Evolutionary conservation across 768 basidiomycete genomes (phyloP).

Genomic region (Panus rudis): DNA sequence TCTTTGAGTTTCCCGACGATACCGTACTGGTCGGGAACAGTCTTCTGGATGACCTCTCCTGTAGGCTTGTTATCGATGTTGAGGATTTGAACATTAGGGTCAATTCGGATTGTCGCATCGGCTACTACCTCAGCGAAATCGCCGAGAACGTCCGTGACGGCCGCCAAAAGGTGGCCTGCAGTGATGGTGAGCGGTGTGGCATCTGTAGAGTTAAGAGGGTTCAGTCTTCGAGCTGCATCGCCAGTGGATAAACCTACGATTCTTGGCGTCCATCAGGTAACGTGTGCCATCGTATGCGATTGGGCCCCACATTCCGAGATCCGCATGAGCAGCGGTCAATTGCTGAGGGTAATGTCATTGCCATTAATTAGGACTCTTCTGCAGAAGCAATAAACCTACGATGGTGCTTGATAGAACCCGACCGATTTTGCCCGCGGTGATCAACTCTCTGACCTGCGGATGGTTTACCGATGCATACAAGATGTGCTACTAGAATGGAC

Average conservation of each 20-base stretch:
- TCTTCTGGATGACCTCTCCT: constrained; percentile 14
- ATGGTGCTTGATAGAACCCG: neutral
- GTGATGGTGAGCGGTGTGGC: constrained; percentile 20
- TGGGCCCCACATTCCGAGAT: constrained; percentile 9
- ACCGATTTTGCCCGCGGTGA: neutral
- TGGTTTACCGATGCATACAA: neutral
- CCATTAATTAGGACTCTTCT: neutral
- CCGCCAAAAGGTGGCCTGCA: constrained; percentile 24
- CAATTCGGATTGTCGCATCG: constrained; percentile 15
- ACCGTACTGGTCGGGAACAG: constrained; percentile 21
- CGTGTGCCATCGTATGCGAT: too few relatives aligned
- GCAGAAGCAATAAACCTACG: neutral
- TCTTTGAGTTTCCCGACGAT: constrained; percentile 23
- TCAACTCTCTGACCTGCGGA: constrained; percentile 12
- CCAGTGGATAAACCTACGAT: too few relatives aligned
- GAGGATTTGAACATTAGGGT: constrained; percentile 21
- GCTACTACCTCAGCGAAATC: constrained; percentile 25
- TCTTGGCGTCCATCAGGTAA: too few relatives aligned
- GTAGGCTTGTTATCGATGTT: constrained; percentile 21
- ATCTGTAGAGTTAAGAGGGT: constrained; percentile 15
- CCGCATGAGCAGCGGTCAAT: too few relatives aligned
- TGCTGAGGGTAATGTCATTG: too few relatives aligned
- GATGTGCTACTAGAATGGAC: neutral
- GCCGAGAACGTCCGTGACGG: constrained; percentile 25
- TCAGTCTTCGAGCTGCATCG: too few relatives aligned